Conservation (phyloP, 148 eudicot genomes). For the Limonium bicolor region DNA sequence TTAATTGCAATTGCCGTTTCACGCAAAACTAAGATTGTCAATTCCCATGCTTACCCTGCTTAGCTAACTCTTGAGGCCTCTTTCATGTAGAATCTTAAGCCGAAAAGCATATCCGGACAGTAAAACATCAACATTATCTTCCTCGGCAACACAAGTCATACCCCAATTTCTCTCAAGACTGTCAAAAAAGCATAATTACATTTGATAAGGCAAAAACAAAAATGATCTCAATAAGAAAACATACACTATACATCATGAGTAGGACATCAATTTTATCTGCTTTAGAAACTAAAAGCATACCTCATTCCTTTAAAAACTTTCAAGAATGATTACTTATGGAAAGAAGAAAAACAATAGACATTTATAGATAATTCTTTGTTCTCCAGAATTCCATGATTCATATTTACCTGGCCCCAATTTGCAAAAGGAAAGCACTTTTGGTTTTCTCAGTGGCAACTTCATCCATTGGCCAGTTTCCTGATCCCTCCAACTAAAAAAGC, state of each 20-base stretch:
- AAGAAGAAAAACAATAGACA: too few species aligned
- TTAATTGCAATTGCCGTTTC: too few species aligned
- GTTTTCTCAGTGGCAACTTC: conserved; percentile 83
- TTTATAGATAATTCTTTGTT: not conserved
- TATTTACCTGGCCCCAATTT: conserved; percentile 90
- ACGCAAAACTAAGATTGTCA: too few species aligned
- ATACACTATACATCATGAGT: too few species aligned
- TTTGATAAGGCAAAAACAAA: too few species aligned
- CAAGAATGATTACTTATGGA: too few species aligned
- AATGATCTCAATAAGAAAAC: too few species aligned
- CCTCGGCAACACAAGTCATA: conserved; percentile 53
- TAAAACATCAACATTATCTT: conserved; percentile 64
- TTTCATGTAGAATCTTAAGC: conserved; percentile 82
- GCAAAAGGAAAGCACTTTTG: conserved; percentile 75
- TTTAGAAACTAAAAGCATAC: too few species aligned
- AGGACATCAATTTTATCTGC: too few species aligned
- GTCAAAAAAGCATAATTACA: conserved; percentile 12
- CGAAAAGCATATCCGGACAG: conserved; percentile 90
- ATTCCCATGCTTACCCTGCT: conserved; percentile 29
- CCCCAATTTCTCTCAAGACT: conserved; percentile 55
- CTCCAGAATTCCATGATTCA: not conserved
- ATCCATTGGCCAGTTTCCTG: conserved; percentile 98
- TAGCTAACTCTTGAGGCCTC: conserved; percentile 52
- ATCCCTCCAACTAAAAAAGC: too few species aligned
- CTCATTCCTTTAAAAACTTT: too few species aligned